Conservation (phyloP, 495 filamentous ascomycete genomes). For the Aspergillus mulundensis region DNA sequence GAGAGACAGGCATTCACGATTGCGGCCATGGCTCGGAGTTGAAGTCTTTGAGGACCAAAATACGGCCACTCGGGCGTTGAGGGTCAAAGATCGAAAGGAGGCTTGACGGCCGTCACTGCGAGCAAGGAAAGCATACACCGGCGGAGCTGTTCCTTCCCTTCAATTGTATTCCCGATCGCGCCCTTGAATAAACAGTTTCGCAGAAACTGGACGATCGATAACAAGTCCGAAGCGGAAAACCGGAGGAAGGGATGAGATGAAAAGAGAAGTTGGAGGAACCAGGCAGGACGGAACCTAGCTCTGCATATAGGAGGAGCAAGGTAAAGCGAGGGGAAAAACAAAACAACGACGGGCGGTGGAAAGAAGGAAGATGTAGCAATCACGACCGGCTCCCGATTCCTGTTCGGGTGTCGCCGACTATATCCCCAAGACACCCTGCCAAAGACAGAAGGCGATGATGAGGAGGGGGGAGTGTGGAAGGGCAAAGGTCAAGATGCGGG, state of each 20-base stretch:
- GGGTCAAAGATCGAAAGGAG: constrained; percentile 16
- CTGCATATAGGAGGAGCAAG: constrained; percentile 16
- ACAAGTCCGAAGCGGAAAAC: not conserved
- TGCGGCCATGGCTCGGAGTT: constrained; percentile 37
- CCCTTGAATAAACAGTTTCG: not conserved
- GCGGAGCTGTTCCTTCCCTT: not conserved
- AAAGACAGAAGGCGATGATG: constrained; percentile 1
- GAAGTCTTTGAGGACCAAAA: constrained; percentile 30
- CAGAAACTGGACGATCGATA: not conserved
- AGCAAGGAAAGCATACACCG: constrained; percentile 2
- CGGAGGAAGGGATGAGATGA: constrained; percentile 1
- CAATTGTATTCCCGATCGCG: not conserved
- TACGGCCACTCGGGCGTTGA: constrained; percentile 25
- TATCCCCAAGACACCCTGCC: not conserved
- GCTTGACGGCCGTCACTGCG: constrained; percentile 7
- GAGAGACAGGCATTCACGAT: constrained; percentile 41
- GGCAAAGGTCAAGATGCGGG: constrained; percentile 7
- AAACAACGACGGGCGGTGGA: constrained; percentile 16
- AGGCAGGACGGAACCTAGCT: constrained; percentile 17
- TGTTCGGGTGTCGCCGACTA: not conserved
- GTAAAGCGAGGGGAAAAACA: constrained; percentile 10
- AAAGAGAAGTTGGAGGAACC: constrained; percentile 7
- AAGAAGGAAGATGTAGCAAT: constrained; percentile 7
- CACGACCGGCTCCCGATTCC: constrained; percentile 1
- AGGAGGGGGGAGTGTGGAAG: constrained; percentile 12